A percentile compares a stretch with the other conserved stretches of the same genome.
These are phyloP conservation scores for Phytophthora constricta DNA, from an alignment of 352 stramenopile genomes.

Conservation along the genomic window DNA sequence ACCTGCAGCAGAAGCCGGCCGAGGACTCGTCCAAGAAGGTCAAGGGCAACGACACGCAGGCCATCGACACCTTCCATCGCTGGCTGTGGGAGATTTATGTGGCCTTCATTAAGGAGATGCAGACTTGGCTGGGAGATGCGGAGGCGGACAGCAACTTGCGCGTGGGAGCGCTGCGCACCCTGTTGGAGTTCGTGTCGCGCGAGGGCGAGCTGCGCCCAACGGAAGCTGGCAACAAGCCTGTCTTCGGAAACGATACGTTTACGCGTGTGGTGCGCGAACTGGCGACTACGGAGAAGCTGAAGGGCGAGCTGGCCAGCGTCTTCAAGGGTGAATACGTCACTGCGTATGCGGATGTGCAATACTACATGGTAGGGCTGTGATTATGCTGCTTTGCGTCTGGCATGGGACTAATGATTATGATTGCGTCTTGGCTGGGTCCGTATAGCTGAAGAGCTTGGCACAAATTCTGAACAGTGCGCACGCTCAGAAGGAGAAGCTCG, in stretches of 20 bases:
- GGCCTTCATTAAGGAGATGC: slow-evolving; percentile 84
- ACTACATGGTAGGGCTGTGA: slow-evolving; percentile 72
- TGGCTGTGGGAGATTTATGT: slow-evolving; percentile 89
- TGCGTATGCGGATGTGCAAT: slow-evolving; percentile 88
- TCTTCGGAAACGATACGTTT: slow-evolving; percentile 90
- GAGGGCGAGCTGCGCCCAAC: slow-evolving; percentile 59
- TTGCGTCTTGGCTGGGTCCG: slow-evolving; percentile 17
- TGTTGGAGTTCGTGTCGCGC: slow-evolving; percentile 89
- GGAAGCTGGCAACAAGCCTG: slow-evolving; percentile 5
- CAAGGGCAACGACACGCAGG: slow-evolving; percentile 46
- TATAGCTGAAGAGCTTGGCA: slow-evolving; percentile 74
- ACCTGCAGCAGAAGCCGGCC: slow-evolving; percentile 45
- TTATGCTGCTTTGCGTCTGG: neutral
- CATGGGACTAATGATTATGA: neutral
- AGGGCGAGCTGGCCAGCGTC: slow-evolving; percentile 81
- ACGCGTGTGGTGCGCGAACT: slow-evolving; percentile 78
- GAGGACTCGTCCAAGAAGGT: slow-evolving; percentile 48
- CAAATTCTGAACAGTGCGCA: slow-evolving; percentile 58
- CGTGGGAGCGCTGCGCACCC: slow-evolving; percentile 80
- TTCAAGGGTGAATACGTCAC: slow-evolving; percentile 88
- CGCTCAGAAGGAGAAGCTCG: slow-evolving; percentile 43
- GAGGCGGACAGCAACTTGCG: slow-evolving; percentile 72
- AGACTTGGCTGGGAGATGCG: slow-evolving; percentile 66
- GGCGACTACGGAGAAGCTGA: slow-evolving; percentile 68
- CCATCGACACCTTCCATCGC: slow-evolving; percentile 77